phyloP scores from a whole-genome alignment of 768 basidiomycete species.

The Mycena pura region DNA sequence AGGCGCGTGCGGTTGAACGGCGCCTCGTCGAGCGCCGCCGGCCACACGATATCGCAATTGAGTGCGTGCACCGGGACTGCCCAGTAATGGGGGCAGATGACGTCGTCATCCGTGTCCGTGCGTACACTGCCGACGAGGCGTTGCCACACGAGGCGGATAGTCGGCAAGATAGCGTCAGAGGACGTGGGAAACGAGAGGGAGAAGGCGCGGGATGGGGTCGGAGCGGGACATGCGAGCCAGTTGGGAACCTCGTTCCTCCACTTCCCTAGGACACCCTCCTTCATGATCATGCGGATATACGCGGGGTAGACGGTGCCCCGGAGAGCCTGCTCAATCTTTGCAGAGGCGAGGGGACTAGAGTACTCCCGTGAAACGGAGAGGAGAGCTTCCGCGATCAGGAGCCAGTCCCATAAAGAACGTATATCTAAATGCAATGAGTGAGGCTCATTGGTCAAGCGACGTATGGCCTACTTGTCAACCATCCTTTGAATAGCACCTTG shows the following conservation, averaged over 20 bases:
- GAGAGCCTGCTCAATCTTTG: constrained; percentile 68
- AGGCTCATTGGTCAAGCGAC: not conserved
- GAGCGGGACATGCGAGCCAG: constrained; percentile 75
- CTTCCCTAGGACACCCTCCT: constrained; percentile 79
- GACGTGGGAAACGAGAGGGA: constrained; percentile 1
- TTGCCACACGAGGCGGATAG: constrained; percentile 31
- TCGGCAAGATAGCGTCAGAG: constrained; percentile 36
- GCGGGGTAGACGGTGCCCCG: constrained; percentile 87
- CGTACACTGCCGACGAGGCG: constrained; percentile 23
- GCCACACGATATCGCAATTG: constrained; percentile 88
- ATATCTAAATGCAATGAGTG: constrained; percentile 55
- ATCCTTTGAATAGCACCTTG: constrained; percentile 75
- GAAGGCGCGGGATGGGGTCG: constrained; percentile 16
- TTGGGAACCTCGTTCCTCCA: constrained; percentile 64
- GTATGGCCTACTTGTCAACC: constrained; percentile 65
- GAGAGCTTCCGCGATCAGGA: constrained; percentile 83
- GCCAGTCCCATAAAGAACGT: constrained; percentile 87
- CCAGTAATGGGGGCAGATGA: constrained; percentile 83
- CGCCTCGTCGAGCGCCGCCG: constrained; percentile 65
- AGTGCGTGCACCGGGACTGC: constrained; percentile 72
- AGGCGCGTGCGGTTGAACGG: constrained; percentile 40
- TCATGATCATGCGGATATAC: constrained; percentile 84
- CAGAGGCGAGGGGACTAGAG: constrained; percentile 70
- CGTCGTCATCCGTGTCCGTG: constrained; percentile 56
- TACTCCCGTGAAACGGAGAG: constrained; percentile 81